Conservation (phyloP, 345 rosid genomes). For the Bruguiera sexangula region DNA sequence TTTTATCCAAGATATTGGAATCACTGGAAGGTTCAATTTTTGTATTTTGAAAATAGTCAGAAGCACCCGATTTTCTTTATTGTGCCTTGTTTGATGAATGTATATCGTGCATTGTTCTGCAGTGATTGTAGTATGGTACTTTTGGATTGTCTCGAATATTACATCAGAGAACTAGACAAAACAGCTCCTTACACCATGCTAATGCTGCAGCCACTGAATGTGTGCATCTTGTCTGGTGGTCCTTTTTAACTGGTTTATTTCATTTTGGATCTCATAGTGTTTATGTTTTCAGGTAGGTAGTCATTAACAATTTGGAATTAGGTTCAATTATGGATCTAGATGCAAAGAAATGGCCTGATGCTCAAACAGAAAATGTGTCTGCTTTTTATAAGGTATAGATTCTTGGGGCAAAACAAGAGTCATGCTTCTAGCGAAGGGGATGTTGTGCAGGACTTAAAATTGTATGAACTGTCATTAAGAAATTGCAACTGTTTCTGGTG, state of each 20-base stretch:
- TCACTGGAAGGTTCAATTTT: slow-evolving; percentile 68
- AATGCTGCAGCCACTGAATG: slow-evolving; percentile 89
- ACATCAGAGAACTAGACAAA: slow-evolving; percentile 86
- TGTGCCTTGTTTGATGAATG: slow-evolving; percentile 1
- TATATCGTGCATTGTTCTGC: slow-evolving; percentile 23
- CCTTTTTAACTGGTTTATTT: slow-evolving; percentile 1
- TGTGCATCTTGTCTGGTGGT: slow-evolving; percentile 22
- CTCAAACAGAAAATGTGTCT: slow-evolving; percentile 57
- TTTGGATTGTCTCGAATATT: slow-evolving; percentile 87
- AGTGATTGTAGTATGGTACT: slow-evolving; percentile 84
- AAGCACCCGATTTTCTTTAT: background rate
- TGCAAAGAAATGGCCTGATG: slow-evolving; percentile 93
- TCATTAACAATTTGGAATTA: slow-evolving; percentile 68
- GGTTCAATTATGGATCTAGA: slow-evolving; percentile 61
- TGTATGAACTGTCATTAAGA: too few species aligned
- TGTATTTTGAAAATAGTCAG: background rate
- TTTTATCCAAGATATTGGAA: slow-evolving; percentile 86
- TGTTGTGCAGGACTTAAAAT: too few species aligned
- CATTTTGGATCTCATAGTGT: background rate
- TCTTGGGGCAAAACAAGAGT: background rate
- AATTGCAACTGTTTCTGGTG: too few species aligned
- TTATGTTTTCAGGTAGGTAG: slow-evolving; percentile 46
- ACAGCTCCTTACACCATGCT: slow-evolving; percentile 78
- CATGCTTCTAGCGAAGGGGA: too few species aligned
- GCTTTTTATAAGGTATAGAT: slow-evolving; percentile 68